These are phyloP conservation scores for Streptanthus diversifolius DNA, from an alignment of 345 rosid species.

Conservation along the genomic window DNA sequence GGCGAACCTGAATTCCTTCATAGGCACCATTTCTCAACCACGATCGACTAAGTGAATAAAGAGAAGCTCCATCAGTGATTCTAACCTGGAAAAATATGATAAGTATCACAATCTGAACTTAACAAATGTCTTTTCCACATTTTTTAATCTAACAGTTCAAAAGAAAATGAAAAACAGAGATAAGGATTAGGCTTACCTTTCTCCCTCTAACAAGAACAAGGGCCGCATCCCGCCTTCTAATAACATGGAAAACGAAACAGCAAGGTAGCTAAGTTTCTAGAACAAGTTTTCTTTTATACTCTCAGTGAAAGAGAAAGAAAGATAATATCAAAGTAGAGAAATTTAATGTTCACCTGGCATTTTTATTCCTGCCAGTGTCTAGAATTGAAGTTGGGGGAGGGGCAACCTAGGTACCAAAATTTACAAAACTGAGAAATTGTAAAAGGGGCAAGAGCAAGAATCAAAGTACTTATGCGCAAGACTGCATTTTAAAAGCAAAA, in stretches of 20 bases:
- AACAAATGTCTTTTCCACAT: neutral
- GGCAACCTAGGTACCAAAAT: conserved; percentile 44
- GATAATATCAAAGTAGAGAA: neutral
- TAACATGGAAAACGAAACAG: conserved; percentile 34
- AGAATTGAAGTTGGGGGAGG: conserved; percentile 48
- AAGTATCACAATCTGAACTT: conserved; percentile 7
- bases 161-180: neutral
- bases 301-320: neutral
- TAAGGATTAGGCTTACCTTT: conserved; percentile 44
- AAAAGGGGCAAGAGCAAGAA: conserved; percentile 4
- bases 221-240: conserved; percentile 48
- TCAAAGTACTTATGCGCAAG: neutral
- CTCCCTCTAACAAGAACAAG: conserved; percentile 54
- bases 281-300: neutral
- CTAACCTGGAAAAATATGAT: conserved; percentile 50
- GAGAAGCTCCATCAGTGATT: conserved; percentile 67
- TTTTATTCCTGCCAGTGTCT: conserved; percentile 53
- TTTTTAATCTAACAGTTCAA: conserved; percentile 1
- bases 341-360: conserved; percentile 46
- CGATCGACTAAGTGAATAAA: conserved; percentile 81
- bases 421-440: conserved; percentile 7
- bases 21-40: conserved; percentile 84
- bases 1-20: conserved; percentile 66
- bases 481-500: neutral
- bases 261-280: conserved; percentile 9